These are phyloP conservation scores for Amphibolis antarctica DNA, from an alignment of 106 monocot species.

Conservation along the genomic window DNA sequence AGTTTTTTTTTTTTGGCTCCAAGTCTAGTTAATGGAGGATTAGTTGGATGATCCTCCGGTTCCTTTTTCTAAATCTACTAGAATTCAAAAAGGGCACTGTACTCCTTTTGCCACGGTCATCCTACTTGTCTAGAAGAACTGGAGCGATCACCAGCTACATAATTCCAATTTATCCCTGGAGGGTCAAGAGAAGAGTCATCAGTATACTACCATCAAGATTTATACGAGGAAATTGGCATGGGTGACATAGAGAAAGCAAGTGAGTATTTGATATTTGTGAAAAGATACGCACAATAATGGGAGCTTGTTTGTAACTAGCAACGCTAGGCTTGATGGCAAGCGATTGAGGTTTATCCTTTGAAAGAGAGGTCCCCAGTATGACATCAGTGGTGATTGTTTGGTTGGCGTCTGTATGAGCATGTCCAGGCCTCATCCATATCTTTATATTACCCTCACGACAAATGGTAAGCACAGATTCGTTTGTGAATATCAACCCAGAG, in stretches of 20 bases:
- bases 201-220: neutral
- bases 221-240: neutral
- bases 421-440: slow-evolving; percentile 66
- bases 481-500: slow-evolving; percentile 63
- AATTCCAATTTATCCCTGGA: slow-evolving; percentile 1
- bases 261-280: too few species aligned
- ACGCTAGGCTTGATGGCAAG: slow-evolving; percentile 10
- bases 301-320: slow-evolving; percentile 42
- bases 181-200: neutral
- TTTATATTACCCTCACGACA: slow-evolving; percentile 78
- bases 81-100: too few species aligned
- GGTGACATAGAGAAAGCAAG: neutral
- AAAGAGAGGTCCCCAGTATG: slow-evolving; percentile 7
- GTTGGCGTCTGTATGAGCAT: slow-evolving; percentile 11
- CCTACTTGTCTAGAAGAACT: too few species aligned
- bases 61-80: too few species aligned
- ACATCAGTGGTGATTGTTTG: slow-evolving; percentile 34
- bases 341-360: slow-evolving; percentile 34
- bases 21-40: too few species aligned
- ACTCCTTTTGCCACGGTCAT: too few species aligned
- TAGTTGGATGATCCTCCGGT: too few species aligned
- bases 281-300: slow-evolving; percentile 21
- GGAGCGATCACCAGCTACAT: neutral
- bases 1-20: too few species aligned
- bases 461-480: slow-evolving; percentile 58